These are phyloP conservation scores for Wickerhamiella dianesei DNA, from an alignment of 805 yeast genomes.

Conservation along the genomic window DNA sequence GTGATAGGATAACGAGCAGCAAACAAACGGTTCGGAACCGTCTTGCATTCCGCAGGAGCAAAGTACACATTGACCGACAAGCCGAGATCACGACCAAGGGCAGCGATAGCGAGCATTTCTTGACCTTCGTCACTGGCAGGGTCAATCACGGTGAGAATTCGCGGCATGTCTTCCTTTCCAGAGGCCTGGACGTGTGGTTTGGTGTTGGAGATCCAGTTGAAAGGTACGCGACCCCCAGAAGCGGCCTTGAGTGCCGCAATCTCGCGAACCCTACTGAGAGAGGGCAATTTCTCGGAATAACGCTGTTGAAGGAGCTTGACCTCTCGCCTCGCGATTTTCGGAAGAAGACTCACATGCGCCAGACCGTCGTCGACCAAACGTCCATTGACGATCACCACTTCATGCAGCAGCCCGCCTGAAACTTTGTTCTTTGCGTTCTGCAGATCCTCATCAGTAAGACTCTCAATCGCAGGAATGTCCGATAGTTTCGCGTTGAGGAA, in stretches of 20 bases:
- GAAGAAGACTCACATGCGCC: background rate
- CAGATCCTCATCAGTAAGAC: background rate
- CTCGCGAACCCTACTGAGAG: background rate
- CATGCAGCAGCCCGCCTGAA: background rate
- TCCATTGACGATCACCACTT: background rate
- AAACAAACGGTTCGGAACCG: slow-evolving; percentile 13
- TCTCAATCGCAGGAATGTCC: background rate
- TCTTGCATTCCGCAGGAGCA: slow-evolving; percentile 17
- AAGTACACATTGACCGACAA: slow-evolving; percentile 26
- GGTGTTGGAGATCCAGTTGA: background rate
- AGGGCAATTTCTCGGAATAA: background rate
- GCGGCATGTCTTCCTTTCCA: background rate
- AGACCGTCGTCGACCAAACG: background rate
- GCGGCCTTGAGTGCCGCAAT: background rate
- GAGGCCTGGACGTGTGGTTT: background rate
- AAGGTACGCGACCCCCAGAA: background rate
- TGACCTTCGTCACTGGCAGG: slow-evolving; percentile 65
- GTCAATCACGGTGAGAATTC: slow-evolving; percentile 34
- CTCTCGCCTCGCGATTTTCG: background rate
- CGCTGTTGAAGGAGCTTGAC: background rate
- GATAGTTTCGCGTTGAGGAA: background rate
- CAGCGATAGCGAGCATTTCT: slow-evolving; percentile 35
- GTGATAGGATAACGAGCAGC: slow-evolving; percentile 4
- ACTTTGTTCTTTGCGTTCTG: background rate
- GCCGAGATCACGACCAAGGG: slow-evolving; percentile 18